Percentiles rank a stretch among this genome's conserved stretches.
Evolutionary conservation across 768 basidiomycete genomes (phyloP).

Genomic region (Lenzites betulinus): DNA sequence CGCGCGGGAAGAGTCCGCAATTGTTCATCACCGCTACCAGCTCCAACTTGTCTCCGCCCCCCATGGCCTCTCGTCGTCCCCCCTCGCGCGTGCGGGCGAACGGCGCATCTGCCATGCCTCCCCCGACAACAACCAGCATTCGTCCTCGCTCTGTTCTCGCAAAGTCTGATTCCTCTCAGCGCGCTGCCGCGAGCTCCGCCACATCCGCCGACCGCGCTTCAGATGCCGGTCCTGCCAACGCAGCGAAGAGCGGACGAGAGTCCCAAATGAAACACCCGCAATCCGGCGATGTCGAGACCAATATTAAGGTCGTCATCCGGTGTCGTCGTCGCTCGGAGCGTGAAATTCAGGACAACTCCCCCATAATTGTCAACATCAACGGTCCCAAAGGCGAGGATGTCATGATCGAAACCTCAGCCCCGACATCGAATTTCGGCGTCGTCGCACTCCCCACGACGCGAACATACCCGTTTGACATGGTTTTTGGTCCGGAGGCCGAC

Average conservation of each 20-base stretch:
- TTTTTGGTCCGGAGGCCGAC: conserved; percentile 96
- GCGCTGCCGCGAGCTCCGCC: conserved; percentile 27
- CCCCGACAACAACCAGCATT: conserved; percentile 32
- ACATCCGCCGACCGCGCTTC: conserved; percentile 29
- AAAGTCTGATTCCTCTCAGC: conserved; percentile 42
- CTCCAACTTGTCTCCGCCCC: conserved; percentile 2
- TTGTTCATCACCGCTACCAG: neutral
- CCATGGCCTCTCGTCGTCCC: conserved; percentile 69
- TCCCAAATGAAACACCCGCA: conserved; percentile 4
- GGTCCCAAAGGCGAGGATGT: conserved; percentile 78
- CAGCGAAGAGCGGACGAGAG: neutral
- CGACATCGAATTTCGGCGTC: conserved; percentile 70
- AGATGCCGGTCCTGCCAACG: conserved; percentile 12
- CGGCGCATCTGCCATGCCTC: conserved; percentile 36
- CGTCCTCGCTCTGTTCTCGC: conserved; percentile 54
- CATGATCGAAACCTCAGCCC: conserved; percentile 76
- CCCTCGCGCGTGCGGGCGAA: conserved; percentile 41
- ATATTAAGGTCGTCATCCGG: conserved; percentile 93
- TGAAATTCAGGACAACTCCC: conserved; percentile 84
- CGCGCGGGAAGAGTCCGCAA: conserved; percentile 1
- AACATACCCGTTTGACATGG: conserved; percentile 93
- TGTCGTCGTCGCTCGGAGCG: conserved; percentile 84
- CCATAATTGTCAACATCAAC: conserved; percentile 79
- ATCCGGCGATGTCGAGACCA: conserved; percentile 59
- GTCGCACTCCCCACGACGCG: conserved; percentile 73